These are phyloP conservation scores for Peterozyma xylosa DNA, from an alignment of 805 yeast species.

Conservation along the genomic window DNA sequence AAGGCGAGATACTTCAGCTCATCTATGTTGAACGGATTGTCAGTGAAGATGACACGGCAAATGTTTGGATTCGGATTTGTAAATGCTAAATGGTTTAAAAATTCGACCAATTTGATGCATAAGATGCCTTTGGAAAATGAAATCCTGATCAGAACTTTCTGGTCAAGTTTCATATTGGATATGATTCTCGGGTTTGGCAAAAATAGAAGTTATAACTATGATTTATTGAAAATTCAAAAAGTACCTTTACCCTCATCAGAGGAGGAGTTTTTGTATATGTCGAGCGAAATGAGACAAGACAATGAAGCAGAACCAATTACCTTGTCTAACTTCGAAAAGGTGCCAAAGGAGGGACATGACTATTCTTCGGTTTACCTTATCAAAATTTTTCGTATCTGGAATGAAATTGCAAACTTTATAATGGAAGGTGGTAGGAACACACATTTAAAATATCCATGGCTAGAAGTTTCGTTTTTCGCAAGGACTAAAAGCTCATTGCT, in stretches of 20 bases:
- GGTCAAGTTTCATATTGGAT: constrained; percentile 9
- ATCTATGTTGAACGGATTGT: no score
- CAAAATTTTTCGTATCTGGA: constrained; percentile 7
- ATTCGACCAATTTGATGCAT: no score
- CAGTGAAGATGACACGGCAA: no score
- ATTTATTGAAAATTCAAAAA: neutral
- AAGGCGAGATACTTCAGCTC: no score
- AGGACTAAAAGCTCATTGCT: neutral
- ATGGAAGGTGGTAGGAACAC: no score
- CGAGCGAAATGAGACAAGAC: neutral
- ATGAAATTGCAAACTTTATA: no score
- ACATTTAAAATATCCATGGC: no score
- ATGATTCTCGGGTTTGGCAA: constrained; percentile 7
- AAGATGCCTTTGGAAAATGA: no score
- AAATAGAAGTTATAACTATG: constrained; percentile 4
- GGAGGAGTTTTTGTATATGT: neutral
- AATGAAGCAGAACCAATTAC: neutral
- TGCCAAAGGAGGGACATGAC: neutral
- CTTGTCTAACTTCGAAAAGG: neutral
- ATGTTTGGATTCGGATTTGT: no score
- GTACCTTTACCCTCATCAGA: constrained; percentile 8
- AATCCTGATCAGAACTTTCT: constrained; percentile 6
- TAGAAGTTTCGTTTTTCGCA: no score
- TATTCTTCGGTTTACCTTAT: neutral
- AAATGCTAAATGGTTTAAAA: no score